These are phyloP conservation scores for Metschnikowia gruessii DNA, from an alignment of 805 yeast species.

Conservation along the genomic window DNA sequence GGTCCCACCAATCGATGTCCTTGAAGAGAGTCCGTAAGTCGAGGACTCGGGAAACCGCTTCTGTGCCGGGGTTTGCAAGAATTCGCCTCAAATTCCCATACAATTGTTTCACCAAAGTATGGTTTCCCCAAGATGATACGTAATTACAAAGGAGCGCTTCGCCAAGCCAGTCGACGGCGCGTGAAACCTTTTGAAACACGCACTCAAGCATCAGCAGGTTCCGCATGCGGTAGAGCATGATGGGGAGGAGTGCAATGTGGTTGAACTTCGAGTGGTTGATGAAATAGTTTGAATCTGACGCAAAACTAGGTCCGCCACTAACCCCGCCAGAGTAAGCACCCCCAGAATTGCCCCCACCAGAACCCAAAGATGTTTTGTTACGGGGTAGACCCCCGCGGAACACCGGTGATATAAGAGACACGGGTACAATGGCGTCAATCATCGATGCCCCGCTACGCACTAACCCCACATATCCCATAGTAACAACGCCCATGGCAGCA, in stretches of 20 bases:
- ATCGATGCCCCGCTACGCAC: constrained; percentile 38
- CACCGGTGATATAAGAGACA: constrained; percentile 29
- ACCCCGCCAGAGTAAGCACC: too few species aligned
- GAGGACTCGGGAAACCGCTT: neutral
- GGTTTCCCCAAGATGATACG: constrained; percentile 38
- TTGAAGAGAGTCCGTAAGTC: constrained; percentile 11
- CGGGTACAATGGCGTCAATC: constrained; percentile 37
- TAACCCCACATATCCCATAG: constrained; percentile 39
- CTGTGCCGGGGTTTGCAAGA: neutral
- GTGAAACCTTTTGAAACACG: constrained; percentile 18
- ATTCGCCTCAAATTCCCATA: constrained; percentile 9
- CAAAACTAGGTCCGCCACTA: too few species aligned
- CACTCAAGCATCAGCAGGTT: constrained; percentile 31
- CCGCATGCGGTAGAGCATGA: constrained; percentile 38
- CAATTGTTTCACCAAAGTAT: constrained; percentile 25
- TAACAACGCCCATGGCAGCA: constrained; percentile 18
- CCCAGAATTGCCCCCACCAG: too few species aligned
- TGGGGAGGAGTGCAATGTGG: constrained; percentile 38
- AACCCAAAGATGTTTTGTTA: too few species aligned
- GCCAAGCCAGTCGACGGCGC: constrained; percentile 22
- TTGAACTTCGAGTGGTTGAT: constrained; percentile 38
- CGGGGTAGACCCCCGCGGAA: neutral
- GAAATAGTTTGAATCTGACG: neutral
- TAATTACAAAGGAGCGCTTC: constrained; percentile 39
- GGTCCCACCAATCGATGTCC: constrained; percentile 30